These are phyloP conservation scores for Eucalyptus rudis DNA, from an alignment of 345 rosid species.

Conservation along the genomic window DNA sequence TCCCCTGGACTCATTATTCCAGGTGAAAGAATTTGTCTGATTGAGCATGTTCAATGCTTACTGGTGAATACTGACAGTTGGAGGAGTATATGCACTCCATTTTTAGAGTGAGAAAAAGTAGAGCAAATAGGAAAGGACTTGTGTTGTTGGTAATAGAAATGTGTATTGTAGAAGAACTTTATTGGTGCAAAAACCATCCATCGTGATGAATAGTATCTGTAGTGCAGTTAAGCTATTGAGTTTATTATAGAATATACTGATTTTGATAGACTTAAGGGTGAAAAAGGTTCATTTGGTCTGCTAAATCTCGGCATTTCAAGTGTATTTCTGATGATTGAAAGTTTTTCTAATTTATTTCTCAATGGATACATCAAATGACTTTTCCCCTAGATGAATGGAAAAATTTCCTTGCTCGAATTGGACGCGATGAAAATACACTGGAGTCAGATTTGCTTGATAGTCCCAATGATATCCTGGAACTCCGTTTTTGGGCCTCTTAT, in stretches of 20 bases:
- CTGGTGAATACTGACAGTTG: background rate
- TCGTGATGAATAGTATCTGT: background rate
- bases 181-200: background rate
- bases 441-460: conserved; percentile 66
- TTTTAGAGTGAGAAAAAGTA: background rate
- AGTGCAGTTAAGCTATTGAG: background rate
- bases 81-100: background rate
- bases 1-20: background rate
- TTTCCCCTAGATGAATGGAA: conserved; percentile 85
- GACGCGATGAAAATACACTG: conserved; percentile 84
- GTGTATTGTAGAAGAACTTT: background rate
- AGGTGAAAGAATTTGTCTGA: background rate
- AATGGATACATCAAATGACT: background rate
- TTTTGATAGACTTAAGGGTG: background rate
- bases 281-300: background rate
- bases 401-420: conserved; percentile 93
- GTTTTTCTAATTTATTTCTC: background rate
- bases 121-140: background rate
- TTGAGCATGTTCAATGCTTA: background rate
- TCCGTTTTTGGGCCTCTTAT: conserved; percentile 98
- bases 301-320: background rate
- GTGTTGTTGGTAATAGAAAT: background rate
- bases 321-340: background rate
- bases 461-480: conserved; percentile 77
- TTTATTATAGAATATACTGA: background rate